Evolutionary conservation across 345 rosid genomes (phyloP).

Genomic region (Moricandia moricandioides): DNA sequence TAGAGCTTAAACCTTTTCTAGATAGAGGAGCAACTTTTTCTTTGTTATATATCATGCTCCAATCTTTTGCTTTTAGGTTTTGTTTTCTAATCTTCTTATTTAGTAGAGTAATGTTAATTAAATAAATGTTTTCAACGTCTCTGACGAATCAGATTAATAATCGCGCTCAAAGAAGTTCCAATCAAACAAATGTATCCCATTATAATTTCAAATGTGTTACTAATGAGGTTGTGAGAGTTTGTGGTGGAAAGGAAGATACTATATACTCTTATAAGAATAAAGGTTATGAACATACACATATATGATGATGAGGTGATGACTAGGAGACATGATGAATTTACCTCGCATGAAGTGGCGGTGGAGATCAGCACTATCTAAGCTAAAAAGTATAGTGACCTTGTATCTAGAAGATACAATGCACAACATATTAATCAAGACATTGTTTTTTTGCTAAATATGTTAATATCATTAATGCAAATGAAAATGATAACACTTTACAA

Average conservation of each 20-base stretch:
- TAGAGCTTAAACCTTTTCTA: neutral
- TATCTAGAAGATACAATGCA: too few relatives aligned
- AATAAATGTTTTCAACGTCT: constrained; percentile 7
- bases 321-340: neutral
- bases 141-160: neutral
- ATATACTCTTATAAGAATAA: neutral
- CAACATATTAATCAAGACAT: too few relatives aligned
- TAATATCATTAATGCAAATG: too few relatives aligned
- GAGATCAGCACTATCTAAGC: too few relatives aligned
- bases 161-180: neutral
- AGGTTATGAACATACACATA: neutral
- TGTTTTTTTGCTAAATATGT: too few relatives aligned
- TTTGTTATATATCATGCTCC: constrained; percentile 29
- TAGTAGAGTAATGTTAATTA: constrained; percentile 1
- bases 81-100: constrained; percentile 3
- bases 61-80: constrained; percentile 1
- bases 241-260: too few relatives aligned
- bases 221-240: too few relatives aligned
- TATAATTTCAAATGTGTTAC: neutral
- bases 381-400: too few relatives aligned
- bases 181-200: neutral
- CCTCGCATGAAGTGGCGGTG: too few relatives aligned
- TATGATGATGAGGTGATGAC: neutral
- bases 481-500: too few relatives aligned
- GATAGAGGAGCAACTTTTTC: constrained; percentile 27